phyloP scores from a whole-genome alignment of 1,284 basidiomycete genomes.

The Retiboletus flavoniger region DNA sequence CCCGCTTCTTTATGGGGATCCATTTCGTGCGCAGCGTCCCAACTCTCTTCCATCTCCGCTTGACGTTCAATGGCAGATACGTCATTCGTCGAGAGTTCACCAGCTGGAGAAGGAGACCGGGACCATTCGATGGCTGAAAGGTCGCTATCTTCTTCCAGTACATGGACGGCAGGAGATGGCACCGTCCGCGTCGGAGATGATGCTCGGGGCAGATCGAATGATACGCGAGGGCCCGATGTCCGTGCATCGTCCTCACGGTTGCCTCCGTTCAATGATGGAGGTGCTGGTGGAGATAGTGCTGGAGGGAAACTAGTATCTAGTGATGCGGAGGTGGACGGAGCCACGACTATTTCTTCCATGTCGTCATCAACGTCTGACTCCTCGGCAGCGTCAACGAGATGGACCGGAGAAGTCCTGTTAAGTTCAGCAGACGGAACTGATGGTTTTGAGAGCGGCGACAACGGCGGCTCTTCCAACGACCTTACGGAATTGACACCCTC shows the following conservation, averaged over 20 bases:
- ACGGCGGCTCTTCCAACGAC: conserved; percentile 6
- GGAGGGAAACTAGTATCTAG: neutral
- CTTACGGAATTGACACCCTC: neutral
- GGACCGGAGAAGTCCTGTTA: neutral
- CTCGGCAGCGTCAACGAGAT: conserved; percentile 7
- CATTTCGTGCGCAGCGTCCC: conserved; percentile 80
- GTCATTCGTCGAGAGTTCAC: conserved; percentile 2
- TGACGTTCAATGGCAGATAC: conserved; percentile 1
- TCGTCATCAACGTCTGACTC: conserved; percentile 30
- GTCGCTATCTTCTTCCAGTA: conserved; percentile 24
- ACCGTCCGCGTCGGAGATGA: conserved; percentile 15
- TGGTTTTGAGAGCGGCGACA: neutral
- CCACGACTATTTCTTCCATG: conserved; percentile 27
- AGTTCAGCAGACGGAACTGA: conserved; percentile 1
- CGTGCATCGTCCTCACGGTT: conserved; percentile 9
- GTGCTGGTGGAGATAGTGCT: conserved; percentile 17
- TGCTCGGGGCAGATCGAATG: conserved; percentile 5
- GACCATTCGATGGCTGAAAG: conserved; percentile 47
- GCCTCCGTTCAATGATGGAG: conserved; percentile 15
- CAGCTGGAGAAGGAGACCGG: conserved; percentile 36
- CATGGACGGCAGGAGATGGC: conserved; percentile 22
- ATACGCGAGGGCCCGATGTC: conserved; percentile 3
- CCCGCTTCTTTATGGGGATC: conserved; percentile 81
- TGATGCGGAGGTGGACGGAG: conserved; percentile 1
- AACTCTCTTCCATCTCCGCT: conserved; percentile 39